Evolutionary conservation across 441 rosid genomes (phyloP).

Genomic region (Corymbia calophylla): DNA sequence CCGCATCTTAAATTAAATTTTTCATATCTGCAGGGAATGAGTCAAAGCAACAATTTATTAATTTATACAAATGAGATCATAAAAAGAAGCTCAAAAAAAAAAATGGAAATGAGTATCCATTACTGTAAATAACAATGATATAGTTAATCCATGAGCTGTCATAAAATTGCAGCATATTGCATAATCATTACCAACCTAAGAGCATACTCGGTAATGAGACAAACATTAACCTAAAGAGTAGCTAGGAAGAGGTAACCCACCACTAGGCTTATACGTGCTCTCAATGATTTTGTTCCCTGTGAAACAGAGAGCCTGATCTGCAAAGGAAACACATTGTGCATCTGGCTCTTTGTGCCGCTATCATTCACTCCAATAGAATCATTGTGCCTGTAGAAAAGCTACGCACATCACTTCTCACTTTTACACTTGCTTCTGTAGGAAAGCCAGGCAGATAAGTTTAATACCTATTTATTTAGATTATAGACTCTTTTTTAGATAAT

Average conservation of each 20-base stretch:
- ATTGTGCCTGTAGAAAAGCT: not conserved
- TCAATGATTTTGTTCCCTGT: not conserved
- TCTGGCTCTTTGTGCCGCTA: not conserved
- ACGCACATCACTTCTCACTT: not conserved
- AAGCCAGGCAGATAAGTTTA: not conserved
- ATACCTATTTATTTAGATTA: not conserved
- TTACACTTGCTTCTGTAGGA: not conserved
- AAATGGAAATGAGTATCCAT: not conserved
- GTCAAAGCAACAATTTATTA: not conserved
- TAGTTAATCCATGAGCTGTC: not conserved
- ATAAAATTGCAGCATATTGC: not conserved
- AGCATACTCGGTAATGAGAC: not conserved
- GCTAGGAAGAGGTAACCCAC: not conserved
- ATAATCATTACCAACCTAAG: not conserved
- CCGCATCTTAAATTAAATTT: not conserved
- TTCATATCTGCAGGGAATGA: not conserved
- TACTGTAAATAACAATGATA: not conserved
- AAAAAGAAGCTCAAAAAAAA: not conserved
- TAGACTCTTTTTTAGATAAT: not conserved
- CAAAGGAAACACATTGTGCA: conserved; percentile 7
- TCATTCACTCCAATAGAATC: not conserved
- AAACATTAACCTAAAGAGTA: not conserved
- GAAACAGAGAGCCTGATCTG: conserved; percentile 3
- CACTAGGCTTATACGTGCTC: not conserved
- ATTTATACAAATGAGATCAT: not conserved